Base-by-base conservation (phyloP, 1,284 basidiomycete species). In the Ustilago lituana region DNA sequence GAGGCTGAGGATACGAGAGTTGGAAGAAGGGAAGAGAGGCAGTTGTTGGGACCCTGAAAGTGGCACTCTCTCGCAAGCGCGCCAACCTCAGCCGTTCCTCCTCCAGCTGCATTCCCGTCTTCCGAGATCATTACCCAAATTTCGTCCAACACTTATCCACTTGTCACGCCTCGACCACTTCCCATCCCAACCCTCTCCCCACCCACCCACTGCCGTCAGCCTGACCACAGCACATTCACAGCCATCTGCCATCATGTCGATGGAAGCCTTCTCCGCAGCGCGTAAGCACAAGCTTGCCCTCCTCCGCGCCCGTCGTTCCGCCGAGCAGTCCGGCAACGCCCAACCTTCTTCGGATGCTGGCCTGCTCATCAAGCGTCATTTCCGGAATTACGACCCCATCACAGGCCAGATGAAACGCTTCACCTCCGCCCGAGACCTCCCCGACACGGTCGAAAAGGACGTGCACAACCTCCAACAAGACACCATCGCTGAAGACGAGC, bases 401-500 rank as follows among this genome's bases (percentile, higher is more conserved):
- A 82, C 77, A 12, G 76, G 78, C 5, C 74, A 72, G 59, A 67
- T 76, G 45, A 54, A 71, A 36, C 76, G 73, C 66, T 83, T 70
- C 53, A 84, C 47, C 86, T 86, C 44, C 86, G 86, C 65, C 4
- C 85, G 84, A 10, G 87, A 87, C 41, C 86, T 88, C 77, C 87
- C 90, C 72, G 91, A 94, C 71, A 97, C 94, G 0, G 88, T 98
- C 5, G 94, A 98, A 84, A 89, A 89, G 74, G 86, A 89, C 57
- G 89, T 96, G 0, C 87, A 89, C 48, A 93, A 93, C 0, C 83
- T 97, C 55, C 91, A 93, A 11, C 90, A 94, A 79, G 83, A 85
- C 67, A 93, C 95, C 71, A 88, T 96, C 50, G 85, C 85, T 22
- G 91, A 94, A 80, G 94, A 97, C 79, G 91, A 93, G 80, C 87